A percentile compares a stretch with the other conserved stretches of the same genome.
These are phyloP conservation scores for Saccharomyces hybrid DNA, from an alignment of 1,139 yeast genomes.

Conservation along the genomic window DNA sequence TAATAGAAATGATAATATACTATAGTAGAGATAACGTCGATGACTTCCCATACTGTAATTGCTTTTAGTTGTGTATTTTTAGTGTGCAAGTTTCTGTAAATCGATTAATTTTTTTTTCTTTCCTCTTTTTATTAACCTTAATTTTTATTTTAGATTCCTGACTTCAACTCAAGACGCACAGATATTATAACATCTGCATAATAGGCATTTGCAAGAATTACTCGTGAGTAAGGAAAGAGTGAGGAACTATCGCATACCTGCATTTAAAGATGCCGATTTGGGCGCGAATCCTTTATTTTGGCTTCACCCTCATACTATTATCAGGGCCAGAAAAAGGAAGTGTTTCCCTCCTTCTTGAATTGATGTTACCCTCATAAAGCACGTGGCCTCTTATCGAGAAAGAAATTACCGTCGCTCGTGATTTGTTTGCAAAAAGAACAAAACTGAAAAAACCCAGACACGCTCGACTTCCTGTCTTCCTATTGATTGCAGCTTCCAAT, in stretches of 20 bases:
- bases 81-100: background rate
- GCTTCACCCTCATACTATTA: background rate
- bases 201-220: background rate
- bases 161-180: background rate
- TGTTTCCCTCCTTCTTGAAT: background rate
- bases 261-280: constrained; percentile 1
- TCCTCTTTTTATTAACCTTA: background rate
- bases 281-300: background rate
- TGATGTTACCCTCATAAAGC: background rate
- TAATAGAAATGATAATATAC: background rate
- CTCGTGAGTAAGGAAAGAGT: background rate
- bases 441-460: background rate
- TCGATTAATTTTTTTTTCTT: background rate
- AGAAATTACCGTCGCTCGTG: background rate
- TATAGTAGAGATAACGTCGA: background rate
- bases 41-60: background rate
- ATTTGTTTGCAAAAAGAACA: background rate
- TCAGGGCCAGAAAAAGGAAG: background rate
- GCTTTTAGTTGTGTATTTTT: background rate
- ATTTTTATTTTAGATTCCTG: background rate
- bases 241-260: background rate
- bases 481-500: background rate
- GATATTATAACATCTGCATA: background rate
- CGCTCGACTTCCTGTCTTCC: constrained; percentile 2
- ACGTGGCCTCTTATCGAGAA: background rate